phyloP scores from a whole-genome alignment of 441 rosid species.

The Corymbia calophylla region DNA sequence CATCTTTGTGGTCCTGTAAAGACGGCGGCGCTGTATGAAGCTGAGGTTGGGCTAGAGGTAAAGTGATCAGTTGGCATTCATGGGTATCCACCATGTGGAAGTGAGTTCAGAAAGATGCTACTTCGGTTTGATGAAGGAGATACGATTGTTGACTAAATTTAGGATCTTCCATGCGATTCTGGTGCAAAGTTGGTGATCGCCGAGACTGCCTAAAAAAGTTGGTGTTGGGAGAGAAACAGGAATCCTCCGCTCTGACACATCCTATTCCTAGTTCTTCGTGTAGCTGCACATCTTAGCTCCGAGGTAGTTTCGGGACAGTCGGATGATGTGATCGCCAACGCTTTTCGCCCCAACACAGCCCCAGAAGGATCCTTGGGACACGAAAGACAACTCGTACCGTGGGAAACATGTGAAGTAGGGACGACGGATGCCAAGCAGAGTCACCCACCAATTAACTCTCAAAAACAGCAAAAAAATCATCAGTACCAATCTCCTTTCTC shows the following conservation, averaged over 20 bases:
- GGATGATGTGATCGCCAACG: neutral
- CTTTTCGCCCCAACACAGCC: neutral
- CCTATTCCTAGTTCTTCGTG: neutral
- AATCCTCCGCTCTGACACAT: neutral
- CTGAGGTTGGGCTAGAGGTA: neutral
- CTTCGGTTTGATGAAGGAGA: neutral
- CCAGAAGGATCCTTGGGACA: neutral
- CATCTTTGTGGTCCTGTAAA: neutral
- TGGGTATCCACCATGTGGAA: neutral
- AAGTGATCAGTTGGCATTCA: neutral
- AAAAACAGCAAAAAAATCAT: neutral
- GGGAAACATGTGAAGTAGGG: neutral
- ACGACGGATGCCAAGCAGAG: neutral
- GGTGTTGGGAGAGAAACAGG: neutral
- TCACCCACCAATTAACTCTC: neutral
- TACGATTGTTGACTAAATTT: neutral
- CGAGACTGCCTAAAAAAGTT: neutral
- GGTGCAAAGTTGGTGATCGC: neutral
- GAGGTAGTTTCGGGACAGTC: neutral
- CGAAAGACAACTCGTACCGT: neutral
- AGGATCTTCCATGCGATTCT: neutral
- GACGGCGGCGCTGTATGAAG: neutral
- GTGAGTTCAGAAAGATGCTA: neutral
- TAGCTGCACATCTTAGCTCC: neutral
- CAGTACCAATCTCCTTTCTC: neutral